Evolutionary conservation across 2,329 filamentous ascomycete species (phyloP).

Genomic region (Berkeleyomyces basicola): DNA sequence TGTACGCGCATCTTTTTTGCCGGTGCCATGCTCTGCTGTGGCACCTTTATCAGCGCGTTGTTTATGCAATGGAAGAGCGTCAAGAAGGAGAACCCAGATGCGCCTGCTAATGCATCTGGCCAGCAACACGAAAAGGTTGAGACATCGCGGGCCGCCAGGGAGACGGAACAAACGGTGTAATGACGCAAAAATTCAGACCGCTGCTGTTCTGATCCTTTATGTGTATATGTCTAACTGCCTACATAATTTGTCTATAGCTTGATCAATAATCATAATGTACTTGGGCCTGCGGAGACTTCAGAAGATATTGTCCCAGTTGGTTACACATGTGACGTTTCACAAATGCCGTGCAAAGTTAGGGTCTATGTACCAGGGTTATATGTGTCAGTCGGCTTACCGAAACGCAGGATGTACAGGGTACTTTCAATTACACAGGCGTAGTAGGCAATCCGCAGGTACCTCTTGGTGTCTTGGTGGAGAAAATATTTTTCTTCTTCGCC

Average conservation of each 20-base stretch:
- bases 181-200: neutral
- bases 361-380: neutral
- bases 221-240: neutral
- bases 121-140: neutral
- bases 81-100: constrained; percentile 29
- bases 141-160: neutral
- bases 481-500: neutral
- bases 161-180: neutral
- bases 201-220: too few relatives aligned
- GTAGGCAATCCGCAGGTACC: neutral
- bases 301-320: neutral
- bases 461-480: neutral
- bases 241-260: neutral
- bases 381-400: neutral
- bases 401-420: neutral
- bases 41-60: constrained; percentile 39
- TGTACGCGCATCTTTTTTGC: constrained; percentile 48
- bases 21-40: constrained; percentile 36
- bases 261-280: neutral
- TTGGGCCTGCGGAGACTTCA: neutral
- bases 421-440: neutral
- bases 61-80: constrained; percentile 52
- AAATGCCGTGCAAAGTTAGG: neutral
- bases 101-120: neutral
- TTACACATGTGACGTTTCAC: too few relatives aligned